Percentiles rank a stretch among this genome's conserved stretches.
phyloP scores from a whole-genome alignment of 2,329 filamentous ascomycete species.

The Pseudocercospora ulei region DNA sequence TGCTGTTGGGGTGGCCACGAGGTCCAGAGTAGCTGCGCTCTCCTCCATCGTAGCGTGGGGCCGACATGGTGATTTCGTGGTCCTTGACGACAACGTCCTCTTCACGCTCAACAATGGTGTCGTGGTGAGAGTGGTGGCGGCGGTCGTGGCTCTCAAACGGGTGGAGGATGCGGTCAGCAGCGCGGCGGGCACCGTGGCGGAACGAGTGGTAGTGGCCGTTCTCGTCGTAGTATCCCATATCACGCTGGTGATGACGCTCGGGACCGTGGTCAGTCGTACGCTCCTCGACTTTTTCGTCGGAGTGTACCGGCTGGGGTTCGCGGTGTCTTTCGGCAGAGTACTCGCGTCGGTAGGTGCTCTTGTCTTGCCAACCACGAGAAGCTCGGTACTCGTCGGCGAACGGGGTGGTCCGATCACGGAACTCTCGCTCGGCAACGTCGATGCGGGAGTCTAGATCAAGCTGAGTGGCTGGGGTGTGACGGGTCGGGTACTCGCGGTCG shows the following conservation, averaged over 20 bases:
- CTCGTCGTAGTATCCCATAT: slow-evolving; percentile 75
- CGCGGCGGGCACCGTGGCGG: slow-evolving; percentile 59
- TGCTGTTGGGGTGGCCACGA: slow-evolving; percentile 57
- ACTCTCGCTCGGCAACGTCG: slow-evolving; percentile 45
- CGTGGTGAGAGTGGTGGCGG: slow-evolving; percentile 43
- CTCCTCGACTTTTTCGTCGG: slow-evolving; percentile 43
- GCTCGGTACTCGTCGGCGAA: slow-evolving; percentile 36
- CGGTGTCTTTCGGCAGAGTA: slow-evolving; percentile 35
- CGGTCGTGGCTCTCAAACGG: slow-evolving; percentile 48
- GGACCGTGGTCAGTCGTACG: slow-evolving; percentile 44
- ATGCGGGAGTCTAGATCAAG: slow-evolving; percentile 49
- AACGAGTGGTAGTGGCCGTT: slow-evolving; percentile 66
- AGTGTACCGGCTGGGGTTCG: slow-evolving; percentile 33
- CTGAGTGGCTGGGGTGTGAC: slow-evolving; percentile 44
- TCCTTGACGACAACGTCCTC: slow-evolving; percentile 45
- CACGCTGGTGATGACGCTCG: slow-evolving; percentile 42
- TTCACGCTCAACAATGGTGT: slow-evolving; percentile 30
- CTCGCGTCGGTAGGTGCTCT: slow-evolving; percentile 36
- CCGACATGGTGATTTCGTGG: slow-evolving; percentile 39
- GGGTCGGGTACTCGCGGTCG: slow-evolving; percentile 42
- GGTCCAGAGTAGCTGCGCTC: slow-evolving; percentile 23
- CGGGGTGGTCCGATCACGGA: slow-evolving; percentile 36
- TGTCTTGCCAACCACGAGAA: slow-evolving; percentile 34
- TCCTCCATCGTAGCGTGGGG: slow-evolving; percentile 29
- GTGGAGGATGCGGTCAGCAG: slow-evolving; percentile 56